phyloP scores from a whole-genome alignment of 371 early-diverging fungal genomes.

The Zychaea mexicana region DNA sequence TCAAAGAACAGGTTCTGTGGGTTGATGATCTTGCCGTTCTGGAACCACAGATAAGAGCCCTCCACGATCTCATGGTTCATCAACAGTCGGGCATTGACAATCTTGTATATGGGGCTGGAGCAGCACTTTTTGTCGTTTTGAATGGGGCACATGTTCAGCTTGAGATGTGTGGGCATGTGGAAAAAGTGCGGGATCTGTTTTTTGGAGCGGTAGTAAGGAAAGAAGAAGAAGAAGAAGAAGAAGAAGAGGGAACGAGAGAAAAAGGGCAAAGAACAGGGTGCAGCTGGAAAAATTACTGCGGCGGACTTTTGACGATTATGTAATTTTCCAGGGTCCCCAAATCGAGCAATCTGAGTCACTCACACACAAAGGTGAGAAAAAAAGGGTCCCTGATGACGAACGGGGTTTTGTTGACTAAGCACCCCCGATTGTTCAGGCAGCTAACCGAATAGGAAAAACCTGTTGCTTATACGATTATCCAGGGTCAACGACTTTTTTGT shows the following conservation, averaged over 20 bases:
- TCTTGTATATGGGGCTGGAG: conserved; percentile 65
- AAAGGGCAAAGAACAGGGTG: background rate
- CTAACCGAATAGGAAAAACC: too few relatives aligned
- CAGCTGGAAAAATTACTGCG: background rate
- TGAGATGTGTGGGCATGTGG: background rate
- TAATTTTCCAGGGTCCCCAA: conserved; percentile 1
- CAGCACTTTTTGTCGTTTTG: conserved; percentile 3
- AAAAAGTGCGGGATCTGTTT: background rate
- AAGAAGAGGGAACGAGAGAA: background rate
- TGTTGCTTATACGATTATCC: too few relatives aligned
- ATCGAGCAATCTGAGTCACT: background rate
- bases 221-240: background rate
- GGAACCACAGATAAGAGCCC: conserved; percentile 75
- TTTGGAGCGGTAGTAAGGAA: background rate
- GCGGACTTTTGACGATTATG: background rate
- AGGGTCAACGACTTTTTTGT: too few relatives aligned
- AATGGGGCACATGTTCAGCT: conserved; percentile 1
- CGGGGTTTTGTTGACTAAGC: too few relatives aligned
- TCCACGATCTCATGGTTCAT: conserved; percentile 73
- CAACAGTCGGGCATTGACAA: conserved; percentile 77
- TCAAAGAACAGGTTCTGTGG: conserved; percentile 75
- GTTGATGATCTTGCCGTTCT: conserved; percentile 79
- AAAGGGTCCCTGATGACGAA: background rate
- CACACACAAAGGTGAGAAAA: too few relatives aligned
- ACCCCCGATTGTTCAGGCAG: background rate